These are phyloP conservation scores for Xenosphaeropsis pyriputrescens DNA, from an alignment of 2,329 filamentous ascomycete genomes.

Conservation along the genomic window DNA sequence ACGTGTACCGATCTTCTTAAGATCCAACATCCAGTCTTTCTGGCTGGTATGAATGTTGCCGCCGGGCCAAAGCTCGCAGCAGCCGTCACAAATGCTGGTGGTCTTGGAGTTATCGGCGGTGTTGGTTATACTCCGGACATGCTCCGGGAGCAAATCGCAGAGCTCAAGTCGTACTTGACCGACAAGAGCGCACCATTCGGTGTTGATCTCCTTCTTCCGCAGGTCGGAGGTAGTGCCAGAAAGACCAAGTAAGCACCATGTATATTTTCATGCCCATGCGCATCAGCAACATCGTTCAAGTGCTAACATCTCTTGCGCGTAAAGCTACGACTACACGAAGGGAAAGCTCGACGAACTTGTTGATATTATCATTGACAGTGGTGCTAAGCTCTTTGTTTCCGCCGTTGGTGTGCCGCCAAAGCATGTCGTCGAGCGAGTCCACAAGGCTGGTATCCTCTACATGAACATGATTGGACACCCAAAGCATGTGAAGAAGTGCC, in stretches of 20 bases:
- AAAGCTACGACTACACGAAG: conserved; percentile 98
- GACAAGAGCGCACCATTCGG: conserved; percentile 95
- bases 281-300: background rate
- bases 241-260: conserved; percentile 64
- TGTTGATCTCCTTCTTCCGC: conserved; percentile 83
- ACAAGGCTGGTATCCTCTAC: conserved; percentile 77
- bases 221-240: conserved; percentile 84
- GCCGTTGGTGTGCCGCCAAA: conserved; percentile 90
- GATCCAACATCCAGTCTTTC: conserved; percentile 91
- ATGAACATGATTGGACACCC: conserved; percentile 99
- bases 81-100: conserved; percentile 92
- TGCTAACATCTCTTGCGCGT: conserved; percentile 6
- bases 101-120: conserved; percentile 91
- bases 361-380: conserved; percentile 84
- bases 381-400: conserved; percentile 87
- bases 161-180: conserved; percentile 75
- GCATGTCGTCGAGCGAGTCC: conserved; percentile 76
- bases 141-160: conserved; percentile 86
- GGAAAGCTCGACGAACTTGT: conserved; percentile 87
- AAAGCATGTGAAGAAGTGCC: conserved; percentile 95
- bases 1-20: conserved; percentile 89
- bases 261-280: conserved; percentile 4
- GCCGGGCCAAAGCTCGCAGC: conserved; percentile 92
- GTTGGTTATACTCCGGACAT: conserved; percentile 94
- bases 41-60: conserved; percentile 98